These are phyloP conservation scores for Leccinum incarnatum DNA, from an alignment of 768 basidiomycete genomes.

Conservation along the genomic window DNA sequence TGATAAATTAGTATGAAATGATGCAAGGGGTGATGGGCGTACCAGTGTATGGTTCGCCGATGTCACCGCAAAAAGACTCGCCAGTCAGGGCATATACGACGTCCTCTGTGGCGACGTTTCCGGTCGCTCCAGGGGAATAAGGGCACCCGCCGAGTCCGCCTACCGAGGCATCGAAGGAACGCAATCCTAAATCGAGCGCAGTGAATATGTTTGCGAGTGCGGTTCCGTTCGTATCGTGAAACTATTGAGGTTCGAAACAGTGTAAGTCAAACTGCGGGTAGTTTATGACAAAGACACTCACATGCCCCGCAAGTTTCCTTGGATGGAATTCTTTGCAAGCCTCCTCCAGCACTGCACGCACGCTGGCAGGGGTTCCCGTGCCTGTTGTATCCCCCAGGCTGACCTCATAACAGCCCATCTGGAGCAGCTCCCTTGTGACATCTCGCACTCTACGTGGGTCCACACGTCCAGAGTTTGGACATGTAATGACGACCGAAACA, in stretches of 20 bases:
- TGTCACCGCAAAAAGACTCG: constrained; percentile 53
- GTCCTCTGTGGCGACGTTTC: constrained; percentile 93
- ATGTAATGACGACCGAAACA: constrained; percentile 78
- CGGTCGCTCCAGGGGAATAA: constrained; percentile 93
- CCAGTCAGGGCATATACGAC: constrained; percentile 77
- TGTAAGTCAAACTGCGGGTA: not conserved
- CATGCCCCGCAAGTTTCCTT: constrained; percentile 62
- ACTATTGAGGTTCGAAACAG: constrained; percentile 39
- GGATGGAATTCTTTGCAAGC: constrained; percentile 62
- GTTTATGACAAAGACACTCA: constrained; percentile 36
- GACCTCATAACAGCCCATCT: constrained; percentile 95
- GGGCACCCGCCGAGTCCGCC: constrained; percentile 95
- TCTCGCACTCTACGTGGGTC: constrained; percentile 62
- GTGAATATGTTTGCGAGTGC: constrained; percentile 74
- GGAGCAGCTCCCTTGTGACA: constrained; percentile 64
- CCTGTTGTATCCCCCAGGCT: constrained; percentile 93
- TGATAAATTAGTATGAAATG: not conserved
- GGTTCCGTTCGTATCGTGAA: constrained; percentile 89
- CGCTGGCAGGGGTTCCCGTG: constrained; percentile 69
- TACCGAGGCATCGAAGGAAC: constrained; percentile 80
- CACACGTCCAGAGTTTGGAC: constrained; percentile 83
- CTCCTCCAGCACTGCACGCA: constrained; percentile 66
- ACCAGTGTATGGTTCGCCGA: constrained; percentile 34
- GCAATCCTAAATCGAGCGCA: constrained; percentile 70
- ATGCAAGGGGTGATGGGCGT: not conserved